phyloP scores from a whole-genome alignment of 164 flowering plant genomes.

The Litsea cubeba region DNA sequence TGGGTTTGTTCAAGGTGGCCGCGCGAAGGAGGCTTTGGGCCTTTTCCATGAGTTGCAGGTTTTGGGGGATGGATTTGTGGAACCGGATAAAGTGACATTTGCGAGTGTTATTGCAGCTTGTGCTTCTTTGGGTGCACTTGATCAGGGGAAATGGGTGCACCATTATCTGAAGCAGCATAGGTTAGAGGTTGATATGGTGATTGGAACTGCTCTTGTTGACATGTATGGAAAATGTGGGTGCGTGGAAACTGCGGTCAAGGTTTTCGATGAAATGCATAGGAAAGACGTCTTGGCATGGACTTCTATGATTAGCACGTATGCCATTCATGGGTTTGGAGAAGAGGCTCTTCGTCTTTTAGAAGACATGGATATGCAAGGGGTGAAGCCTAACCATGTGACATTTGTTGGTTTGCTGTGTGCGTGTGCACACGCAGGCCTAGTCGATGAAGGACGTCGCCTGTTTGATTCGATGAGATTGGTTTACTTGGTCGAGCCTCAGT shows the following conservation, averaged over 20 bases:
- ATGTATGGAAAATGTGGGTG: constrained; percentile 84
- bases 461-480: constrained; percentile 49
- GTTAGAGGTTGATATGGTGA: constrained; percentile 48
- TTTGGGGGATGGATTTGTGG: constrained; percentile 3
- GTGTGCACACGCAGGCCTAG: constrained; percentile 76
- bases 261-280: constrained; percentile 41
- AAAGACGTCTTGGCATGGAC: constrained; percentile 74
- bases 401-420: constrained; percentile 67
- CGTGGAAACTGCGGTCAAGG: constrained; percentile 43
- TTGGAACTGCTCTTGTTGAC: constrained; percentile 63
- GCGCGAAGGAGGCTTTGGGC: constrained; percentile 18
- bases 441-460: constrained; percentile 55
- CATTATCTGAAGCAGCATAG: constrained; percentile 45
- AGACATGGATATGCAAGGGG: constrained; percentile 52
- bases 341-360: constrained; percentile 52
- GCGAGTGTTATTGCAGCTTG: constrained; percentile 23
- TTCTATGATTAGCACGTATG: constrained; percentile 62
- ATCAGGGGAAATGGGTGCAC: constrained; percentile 71
- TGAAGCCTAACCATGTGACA: constrained; percentile 66
- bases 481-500: constrained; percentile 52
- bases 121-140: constrained; percentile 27
- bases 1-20: constrained; percentile 23
- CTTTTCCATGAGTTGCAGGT: constrained; percentile 21
- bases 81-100: constrained; percentile 18
- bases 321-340: constrained; percentile 50